These are phyloP conservation scores for Trypanosoma avium DNA, from an alignment of 208 protist species.

Conservation along the genomic window DNA sequence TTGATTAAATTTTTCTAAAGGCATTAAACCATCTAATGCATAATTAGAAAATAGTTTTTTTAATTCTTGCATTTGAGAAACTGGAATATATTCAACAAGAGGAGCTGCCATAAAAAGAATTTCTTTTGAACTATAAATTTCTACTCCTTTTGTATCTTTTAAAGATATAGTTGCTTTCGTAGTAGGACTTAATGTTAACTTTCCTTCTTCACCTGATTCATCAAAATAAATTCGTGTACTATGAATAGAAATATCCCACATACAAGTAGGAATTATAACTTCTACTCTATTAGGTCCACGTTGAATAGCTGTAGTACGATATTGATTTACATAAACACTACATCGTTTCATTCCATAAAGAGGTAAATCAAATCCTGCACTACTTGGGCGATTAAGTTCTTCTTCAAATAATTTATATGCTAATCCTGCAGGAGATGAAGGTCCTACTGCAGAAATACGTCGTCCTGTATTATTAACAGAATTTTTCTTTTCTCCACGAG, in stretches of 20 bases:
- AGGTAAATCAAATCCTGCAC: conserved; percentile 15
- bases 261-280: conserved; percentile 28
- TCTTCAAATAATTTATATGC: conserved; percentile 30
- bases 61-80: conserved; percentile 20
- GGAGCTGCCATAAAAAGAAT: conserved; percentile 28
- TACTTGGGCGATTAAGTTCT: conserved; percentile 12
- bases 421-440: not conserved
- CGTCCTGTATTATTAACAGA: not conserved
- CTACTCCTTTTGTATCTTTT: conserved; percentile 24
- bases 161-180: conserved; percentile 32
- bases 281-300: conserved; percentile 39
- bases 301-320: conserved; percentile 19
- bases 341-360: conserved; percentile 36
- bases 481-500: not conserved
- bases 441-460: not conserved
- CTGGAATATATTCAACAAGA: conserved; percentile 25
- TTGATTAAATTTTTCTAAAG: conserved; percentile 17
- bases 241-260: conserved; percentile 25
- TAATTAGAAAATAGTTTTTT: conserved; percentile 21
- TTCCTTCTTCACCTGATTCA: conserved; percentile 10
- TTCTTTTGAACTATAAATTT: conserved; percentile 25
- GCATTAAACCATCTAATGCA: conserved; percentile 13
- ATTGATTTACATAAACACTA: conserved; percentile 36
- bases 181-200: conserved; percentile 37
- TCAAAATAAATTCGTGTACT: conserved; percentile 26